Evolutionary conservation across 2,329 filamentous ascomycete species (phyloP), one percentile per base, ranked within the genome.

Genomic region (Huntiella savannae): DNA sequence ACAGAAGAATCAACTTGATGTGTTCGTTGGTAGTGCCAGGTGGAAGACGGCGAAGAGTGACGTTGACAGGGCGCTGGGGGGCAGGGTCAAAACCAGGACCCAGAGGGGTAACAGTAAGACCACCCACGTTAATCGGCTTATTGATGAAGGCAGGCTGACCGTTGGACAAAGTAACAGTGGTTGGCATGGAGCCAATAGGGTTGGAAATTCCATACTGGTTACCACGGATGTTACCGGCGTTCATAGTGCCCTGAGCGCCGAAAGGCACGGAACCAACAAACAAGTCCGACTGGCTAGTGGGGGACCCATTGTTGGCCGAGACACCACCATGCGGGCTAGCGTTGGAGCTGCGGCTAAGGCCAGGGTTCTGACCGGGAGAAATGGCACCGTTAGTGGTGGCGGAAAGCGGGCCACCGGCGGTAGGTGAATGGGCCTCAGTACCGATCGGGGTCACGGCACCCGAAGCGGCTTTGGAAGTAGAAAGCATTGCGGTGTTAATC

Each of bases 21-120:
- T 45, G 43, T 10, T 49, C 43, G n/a, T 28, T 40, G 17, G 36
- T 32, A 13, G 48, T 49, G 7, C 36, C 44, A 2, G 33, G 34
- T n/a, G 48, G 48, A 43, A 49, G 28, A 15, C 40, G 48, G 19
- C 48, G 48, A 8, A 49, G 28, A 34, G 28, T 15, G 13, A 49
- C 40, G 22, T 16, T 39, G 17, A 49, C 48, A 3, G 48, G 48
- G 8, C 48, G 48, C 43, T 49, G 48, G 8, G 48, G 48, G 12
- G 48, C 48, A 40, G 48, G 48, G 44, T 49, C 43, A 33, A 49
- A 49, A n/a, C 16, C 35, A 28, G 44, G 40, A 11, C 36, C 44
- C 28, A 43, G 32, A 16, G 28, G 28, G n/a, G 19, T 43, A 13
- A 13, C 28, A 34, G 38, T 17, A 6, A 40, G 16, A 12, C 40